Conservation (phyloP, 2,329 filamentous ascomycete genomes). For the Epichloe glyceriae region DNA sequence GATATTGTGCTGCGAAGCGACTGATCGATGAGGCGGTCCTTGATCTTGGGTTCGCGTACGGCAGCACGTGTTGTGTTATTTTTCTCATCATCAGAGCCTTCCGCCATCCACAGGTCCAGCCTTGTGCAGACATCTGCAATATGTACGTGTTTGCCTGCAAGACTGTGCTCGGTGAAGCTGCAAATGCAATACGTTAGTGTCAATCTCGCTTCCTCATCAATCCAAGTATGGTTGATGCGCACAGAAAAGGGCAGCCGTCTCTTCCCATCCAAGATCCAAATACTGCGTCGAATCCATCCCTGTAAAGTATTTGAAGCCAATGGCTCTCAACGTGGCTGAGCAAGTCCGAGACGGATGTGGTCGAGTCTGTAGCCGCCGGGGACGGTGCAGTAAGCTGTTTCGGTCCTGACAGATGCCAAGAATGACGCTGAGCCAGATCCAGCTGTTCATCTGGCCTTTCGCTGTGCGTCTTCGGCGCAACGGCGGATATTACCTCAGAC, state of each 20-base stretch:
- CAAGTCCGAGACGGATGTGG: slow-evolving; percentile 1
- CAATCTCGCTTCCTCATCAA: background rate
- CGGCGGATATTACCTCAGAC: background rate
- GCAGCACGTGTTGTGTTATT: slow-evolving; percentile 7
- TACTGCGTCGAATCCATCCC: slow-evolving; percentile 23
- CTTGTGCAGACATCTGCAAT: slow-evolving; percentile 17
- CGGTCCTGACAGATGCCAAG: background rate
- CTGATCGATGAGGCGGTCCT: slow-evolving; percentile 12
- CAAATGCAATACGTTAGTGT: background rate
- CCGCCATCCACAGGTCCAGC: slow-evolving; percentile 23
- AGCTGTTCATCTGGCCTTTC: background rate
- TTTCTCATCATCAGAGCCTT: slow-evolving; percentile 8
- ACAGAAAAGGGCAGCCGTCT: slow-evolving; percentile 29
- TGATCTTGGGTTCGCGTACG: background rate
- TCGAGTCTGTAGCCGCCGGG: slow-evolving; percentile 2
- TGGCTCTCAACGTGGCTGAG: slow-evolving; percentile 6
- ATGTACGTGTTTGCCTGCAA: slow-evolving; percentile 18
- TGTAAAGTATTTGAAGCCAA: slow-evolving; percentile 20
- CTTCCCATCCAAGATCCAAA: slow-evolving; percentile 30
- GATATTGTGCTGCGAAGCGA: slow-evolving; percentile 16
- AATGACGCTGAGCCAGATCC: background rate
- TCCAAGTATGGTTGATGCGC: slow-evolving; percentile 6
- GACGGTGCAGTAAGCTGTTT: background rate
- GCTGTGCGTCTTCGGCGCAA: background rate
- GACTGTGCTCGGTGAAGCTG: slow-evolving; percentile 14